These are phyloP conservation scores for Nicotiana paniculata DNA, from an alignment of 257 asterid genomes.

Conservation along the genomic window DNA sequence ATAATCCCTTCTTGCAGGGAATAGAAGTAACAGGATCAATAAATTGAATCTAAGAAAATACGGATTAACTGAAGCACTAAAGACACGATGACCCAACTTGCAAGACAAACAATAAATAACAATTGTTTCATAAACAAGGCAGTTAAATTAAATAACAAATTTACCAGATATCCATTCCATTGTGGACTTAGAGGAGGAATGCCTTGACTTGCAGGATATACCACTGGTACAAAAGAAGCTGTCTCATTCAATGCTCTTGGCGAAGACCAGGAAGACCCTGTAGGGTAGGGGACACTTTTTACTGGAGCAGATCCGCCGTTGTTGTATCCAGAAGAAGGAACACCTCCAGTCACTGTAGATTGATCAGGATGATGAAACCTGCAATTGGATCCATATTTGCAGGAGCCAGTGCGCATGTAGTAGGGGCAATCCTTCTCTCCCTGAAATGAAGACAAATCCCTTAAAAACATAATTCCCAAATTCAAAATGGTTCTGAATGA, in stretches of 20 bases:
- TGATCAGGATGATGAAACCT: constrained; percentile 93
- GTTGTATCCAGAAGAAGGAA: not conserved
- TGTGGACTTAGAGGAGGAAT: constrained; percentile 42
- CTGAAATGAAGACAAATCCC: constrained; percentile 28
- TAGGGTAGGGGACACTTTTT: constrained; percentile 42
- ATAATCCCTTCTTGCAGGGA: not conserved
- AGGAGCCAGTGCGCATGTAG: constrained; percentile 88
- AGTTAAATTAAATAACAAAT: not conserved
- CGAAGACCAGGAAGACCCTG: constrained; percentile 61
- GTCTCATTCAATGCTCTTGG: constrained; percentile 39
- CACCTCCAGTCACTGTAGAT: constrained; percentile 19
- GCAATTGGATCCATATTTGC: constrained; percentile 77
- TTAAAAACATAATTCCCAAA: constrained; percentile 9
- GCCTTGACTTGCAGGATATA: constrained; percentile 45
- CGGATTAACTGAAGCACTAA: not conserved
- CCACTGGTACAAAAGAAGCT: constrained; percentile 35
- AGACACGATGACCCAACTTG: not conserved
- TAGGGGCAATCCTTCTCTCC: constrained; percentile 79
- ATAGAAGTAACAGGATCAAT: not conserved
- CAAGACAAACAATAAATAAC: not conserved
- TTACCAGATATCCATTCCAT: constrained; percentile 79
- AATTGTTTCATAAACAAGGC: not conserved
- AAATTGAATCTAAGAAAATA: not conserved
- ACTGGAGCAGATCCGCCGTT: constrained; percentile 27
- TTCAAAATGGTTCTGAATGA: not conserved